These are phyloP conservation scores for Suillus bovinus DNA, from an alignment of 768 basidiomycete genomes.

Conservation along the genomic window DNA sequence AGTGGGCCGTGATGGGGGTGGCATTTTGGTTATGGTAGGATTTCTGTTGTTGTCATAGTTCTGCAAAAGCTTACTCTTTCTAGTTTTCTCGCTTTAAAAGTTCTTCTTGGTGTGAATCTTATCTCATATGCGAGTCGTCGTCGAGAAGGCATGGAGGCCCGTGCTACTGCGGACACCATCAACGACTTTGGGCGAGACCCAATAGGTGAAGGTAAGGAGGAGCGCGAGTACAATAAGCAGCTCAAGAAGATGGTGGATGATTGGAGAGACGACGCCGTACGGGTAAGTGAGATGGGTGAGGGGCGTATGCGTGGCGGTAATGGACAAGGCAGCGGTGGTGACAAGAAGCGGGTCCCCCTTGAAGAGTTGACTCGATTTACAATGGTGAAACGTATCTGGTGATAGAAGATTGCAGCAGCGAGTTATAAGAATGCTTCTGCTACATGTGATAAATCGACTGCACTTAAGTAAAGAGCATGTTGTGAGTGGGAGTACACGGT, in stretches of 20 bases:
- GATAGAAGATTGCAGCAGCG: not conserved
- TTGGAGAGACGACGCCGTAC: slow-evolving; percentile 64
- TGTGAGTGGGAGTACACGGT: too few relatives aligned
- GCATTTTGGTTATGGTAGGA: slow-evolving; percentile 86
- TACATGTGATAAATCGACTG: not conserved
- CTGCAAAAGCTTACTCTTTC: not conserved
- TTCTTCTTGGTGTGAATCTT: slow-evolving; percentile 89
- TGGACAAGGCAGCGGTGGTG: slow-evolving; percentile 27
- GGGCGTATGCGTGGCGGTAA: slow-evolving; percentile 23
- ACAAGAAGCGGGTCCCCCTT: slow-evolving; percentile 59
- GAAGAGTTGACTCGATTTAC: slow-evolving; percentile 94
- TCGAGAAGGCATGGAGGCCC: slow-evolving; percentile 74
- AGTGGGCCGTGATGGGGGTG: slow-evolving; percentile 65
- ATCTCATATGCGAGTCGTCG: slow-evolving; percentile 80
- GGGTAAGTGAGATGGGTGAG: slow-evolving; percentile 75
- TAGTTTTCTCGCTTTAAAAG: slow-evolving; percentile 83
- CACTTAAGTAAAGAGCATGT: too few relatives aligned
- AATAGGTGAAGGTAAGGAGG: slow-evolving; percentile 87
- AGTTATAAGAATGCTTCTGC: not conserved
- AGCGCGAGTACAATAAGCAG: slow-evolving; percentile 84
- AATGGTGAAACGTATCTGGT: slow-evolving; percentile 94
- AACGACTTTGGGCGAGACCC: slow-evolving; percentile 92
- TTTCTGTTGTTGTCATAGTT: slow-evolving; percentile 20
- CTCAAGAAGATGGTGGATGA: slow-evolving; percentile 73
- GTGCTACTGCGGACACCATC: slow-evolving; percentile 69